phyloP scores from a whole-genome alignment of 2,329 filamentous ascomycete species.

The Diaporthe destruens region DNA sequence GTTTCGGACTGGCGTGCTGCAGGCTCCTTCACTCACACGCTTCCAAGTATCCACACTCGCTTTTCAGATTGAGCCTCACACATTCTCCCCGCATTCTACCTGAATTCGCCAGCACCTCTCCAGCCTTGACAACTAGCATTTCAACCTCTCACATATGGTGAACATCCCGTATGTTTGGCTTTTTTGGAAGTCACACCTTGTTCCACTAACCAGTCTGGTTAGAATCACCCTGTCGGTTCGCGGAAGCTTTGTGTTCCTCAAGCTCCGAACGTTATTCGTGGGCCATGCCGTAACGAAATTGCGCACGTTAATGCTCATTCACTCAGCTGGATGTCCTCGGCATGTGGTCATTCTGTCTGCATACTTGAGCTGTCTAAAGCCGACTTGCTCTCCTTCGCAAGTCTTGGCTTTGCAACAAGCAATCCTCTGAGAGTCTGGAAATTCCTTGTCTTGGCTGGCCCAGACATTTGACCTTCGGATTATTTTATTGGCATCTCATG shows the following conservation, averaged over 20 bases:
- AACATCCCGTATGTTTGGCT: not conserved
- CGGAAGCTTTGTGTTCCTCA: not conserved
- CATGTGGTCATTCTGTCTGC: no score
- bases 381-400: not conserved
- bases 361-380: not conserved
- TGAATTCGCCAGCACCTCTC: not conserved
- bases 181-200: not conserved
- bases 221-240: not conserved
- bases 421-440: not conserved
- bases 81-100: no score
- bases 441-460: slow-evolving; percentile 28
- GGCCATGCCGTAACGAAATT: not conserved
- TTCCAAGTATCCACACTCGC: not conserved
- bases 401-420: not conserved
- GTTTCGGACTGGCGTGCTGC: slow-evolving; percentile 19
- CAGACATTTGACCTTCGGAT: not conserved
- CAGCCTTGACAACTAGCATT: not conserved
- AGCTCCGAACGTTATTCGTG: not conserved
- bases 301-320: slow-evolving; percentile 15
- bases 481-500: not conserved
- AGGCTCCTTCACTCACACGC: not conserved
- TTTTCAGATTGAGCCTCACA: not conserved
- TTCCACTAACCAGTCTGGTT: not conserved
- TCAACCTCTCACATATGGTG: not conserved
- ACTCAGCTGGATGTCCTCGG: not conserved